A percentile compares a stretch with the other conserved stretches of the same genome.
Evolutionary conservation across 2,329 filamentous ascomycete genomes (phyloP).

Genomic region (Basipetospora chlamydospora): DNA sequence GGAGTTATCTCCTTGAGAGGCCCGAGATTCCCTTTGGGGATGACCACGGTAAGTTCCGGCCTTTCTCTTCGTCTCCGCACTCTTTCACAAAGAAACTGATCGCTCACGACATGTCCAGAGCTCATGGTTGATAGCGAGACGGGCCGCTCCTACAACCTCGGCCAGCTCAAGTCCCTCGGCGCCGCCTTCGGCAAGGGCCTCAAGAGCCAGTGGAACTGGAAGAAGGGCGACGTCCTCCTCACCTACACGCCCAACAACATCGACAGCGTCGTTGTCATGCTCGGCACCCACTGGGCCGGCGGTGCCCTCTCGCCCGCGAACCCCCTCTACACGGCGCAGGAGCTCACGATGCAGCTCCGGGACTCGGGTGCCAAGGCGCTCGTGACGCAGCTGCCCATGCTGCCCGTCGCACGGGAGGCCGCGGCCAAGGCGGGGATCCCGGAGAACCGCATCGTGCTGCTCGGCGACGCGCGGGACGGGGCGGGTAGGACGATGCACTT

Average conservation of each 20-base stretch:
- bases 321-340: slow-evolving; percentile 69
- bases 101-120: slow-evolving; percentile 29
- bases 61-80: neutral
- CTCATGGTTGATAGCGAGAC: slow-evolving; percentile 67
- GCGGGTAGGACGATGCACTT: slow-evolving; percentile 51
- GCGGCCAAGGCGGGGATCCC: slow-evolving; percentile 56
- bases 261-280: slow-evolving; percentile 63
- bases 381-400: slow-evolving; percentile 54
- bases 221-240: slow-evolving; percentile 68
- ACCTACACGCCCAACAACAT: slow-evolving; percentile 78
- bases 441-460: slow-evolving; percentile 56
- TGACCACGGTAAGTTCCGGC: slow-evolving; percentile 49
- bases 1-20: slow-evolving; percentile 62
- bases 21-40: slow-evolving; percentile 52
- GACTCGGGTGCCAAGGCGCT: slow-evolving; percentile 63
- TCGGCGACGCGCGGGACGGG: slow-evolving; percentile 55
- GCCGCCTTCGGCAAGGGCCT: slow-evolving; percentile 70
- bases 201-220: slow-evolving; percentile 59
- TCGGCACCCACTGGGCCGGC: slow-evolving; percentile 72
- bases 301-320: slow-evolving; percentile 74
- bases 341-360: slow-evolving; percentile 71
- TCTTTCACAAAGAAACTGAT: neutral
- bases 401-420: slow-evolving; percentile 52
- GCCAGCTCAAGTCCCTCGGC: slow-evolving; percentile 48
- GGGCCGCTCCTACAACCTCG: slow-evolving; percentile 52